Conservation (phyloP, 805 yeast species). For the Starmera quercuum region DNA sequence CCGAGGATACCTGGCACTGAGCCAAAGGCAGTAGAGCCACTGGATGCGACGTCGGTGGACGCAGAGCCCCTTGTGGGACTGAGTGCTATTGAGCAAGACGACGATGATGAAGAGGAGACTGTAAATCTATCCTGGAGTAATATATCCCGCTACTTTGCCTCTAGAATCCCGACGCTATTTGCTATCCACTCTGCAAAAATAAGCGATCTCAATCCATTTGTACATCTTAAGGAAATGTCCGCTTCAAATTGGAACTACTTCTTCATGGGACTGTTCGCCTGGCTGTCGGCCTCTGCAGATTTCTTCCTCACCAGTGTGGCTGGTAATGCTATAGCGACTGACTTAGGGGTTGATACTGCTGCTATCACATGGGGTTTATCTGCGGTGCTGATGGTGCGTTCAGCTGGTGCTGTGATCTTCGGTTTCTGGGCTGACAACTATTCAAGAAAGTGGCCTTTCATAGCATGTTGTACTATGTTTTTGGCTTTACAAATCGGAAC, state of each 20-base stretch:
- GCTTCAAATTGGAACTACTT: conserved; percentile 48
- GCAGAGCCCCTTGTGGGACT: no score
- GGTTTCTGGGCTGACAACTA: conserved; percentile 56
- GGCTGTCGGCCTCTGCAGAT: conserved; percentile 73
- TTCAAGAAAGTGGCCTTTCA: conserved; percentile 66
- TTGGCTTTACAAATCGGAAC: conserved; percentile 54
- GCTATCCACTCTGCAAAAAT: conserved; percentile 15
- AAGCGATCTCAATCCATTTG: conserved; percentile 34
- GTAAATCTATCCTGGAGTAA: conserved; percentile 7
- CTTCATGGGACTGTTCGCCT: conserved; percentile 50
- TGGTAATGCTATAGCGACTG: conserved; percentile 43
- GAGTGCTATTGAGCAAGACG: no score
- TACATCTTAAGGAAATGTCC: conserved; percentile 29
- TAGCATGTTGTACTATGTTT: conserved; percentile 43
- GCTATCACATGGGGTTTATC: conserved; percentile 70
- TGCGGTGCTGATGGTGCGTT: conserved; percentile 62
- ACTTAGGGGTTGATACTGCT: conserved; percentile 36
- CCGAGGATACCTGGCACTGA: no score
- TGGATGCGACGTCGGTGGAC: no score
- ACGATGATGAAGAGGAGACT: conserved; percentile 1
- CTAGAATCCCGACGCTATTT: conserved; percentile 19
- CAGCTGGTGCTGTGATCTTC: conserved; percentile 63
- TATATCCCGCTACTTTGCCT: conserved; percentile 11
- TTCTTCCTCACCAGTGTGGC: conserved; percentile 58
- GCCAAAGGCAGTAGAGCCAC: no score